Base-by-base conservation (phyloP, 352 stramenopile species). In the Saprolegnia parasitica region DNA sequence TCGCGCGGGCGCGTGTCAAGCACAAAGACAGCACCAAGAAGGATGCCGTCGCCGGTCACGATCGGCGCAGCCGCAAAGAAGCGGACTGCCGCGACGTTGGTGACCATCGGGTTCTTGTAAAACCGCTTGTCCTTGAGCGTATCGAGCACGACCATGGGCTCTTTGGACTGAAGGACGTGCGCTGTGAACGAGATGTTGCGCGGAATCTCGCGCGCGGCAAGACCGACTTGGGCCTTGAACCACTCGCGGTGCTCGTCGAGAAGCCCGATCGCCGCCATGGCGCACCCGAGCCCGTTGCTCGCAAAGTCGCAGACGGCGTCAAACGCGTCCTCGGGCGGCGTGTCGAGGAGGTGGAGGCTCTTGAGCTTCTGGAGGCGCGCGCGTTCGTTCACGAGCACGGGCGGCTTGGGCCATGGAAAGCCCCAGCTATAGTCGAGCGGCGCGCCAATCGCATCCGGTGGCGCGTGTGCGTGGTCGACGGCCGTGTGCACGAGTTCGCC, bases 21-120 rank as follows among this genome's bases (percentile, higher is more conserved):
- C 58, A 95, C 87, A 63, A 93, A 93, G 47, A 95, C 84, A 45
- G 87, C 92, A 10, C 87, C 87, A 2, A 95, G 77, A 52, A 93
- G 76, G 72, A 91, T 81, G n/a, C 85, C 85, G 5, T 81, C 86
- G 5, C 80, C 81, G 37, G 84, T 92, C 5, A 70, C 23, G 40
- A 70, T 70, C 4, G 63, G 63, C 37, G 63, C 29, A 1, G 49
- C 63, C 9, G 63, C 63, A 32, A 61, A 60, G 40, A 70, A 70
- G 2, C 63, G 63, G n/a, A 70, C 61, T 20, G 42, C 63, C n/a
- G 63, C 63, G 24, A 52, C 42, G n/a, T 52, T 52, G 16, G 63
- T 70, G 18, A 70, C 63, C 42, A 70, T 52, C 16, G 63, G 63
- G 21, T 70, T 70, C 16, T 52, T 52, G 5, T 70, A 52, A 24